phyloP scores from a whole-genome alignment of 1,284 basidiomycete species.

The Malassezia nana region DNA sequence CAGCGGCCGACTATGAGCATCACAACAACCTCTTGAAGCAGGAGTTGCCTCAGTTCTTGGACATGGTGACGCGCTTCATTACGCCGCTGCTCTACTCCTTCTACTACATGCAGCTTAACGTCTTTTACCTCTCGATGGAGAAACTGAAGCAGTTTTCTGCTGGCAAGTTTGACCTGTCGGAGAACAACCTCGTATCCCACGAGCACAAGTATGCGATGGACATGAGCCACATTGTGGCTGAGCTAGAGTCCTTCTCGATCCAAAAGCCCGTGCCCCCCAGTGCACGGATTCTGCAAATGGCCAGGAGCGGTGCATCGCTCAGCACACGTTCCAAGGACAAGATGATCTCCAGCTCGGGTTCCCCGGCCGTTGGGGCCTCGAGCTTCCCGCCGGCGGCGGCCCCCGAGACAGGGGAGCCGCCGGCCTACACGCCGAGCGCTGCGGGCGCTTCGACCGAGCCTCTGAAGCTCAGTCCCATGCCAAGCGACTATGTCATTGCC shows the following conservation, averaged over 20 bases:
- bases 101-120: slow-evolving; percentile 98
- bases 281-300: slow-evolving; percentile 21
- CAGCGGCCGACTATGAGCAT: slow-evolving; percentile 90
- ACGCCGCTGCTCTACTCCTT: slow-evolving; percentile 94
- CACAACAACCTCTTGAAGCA: slow-evolving; percentile 84
- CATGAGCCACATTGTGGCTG: slow-evolving; percentile 66
- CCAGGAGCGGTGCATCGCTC: slow-evolving; percentile 10
- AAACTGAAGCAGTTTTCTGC: slow-evolving; percentile 75
- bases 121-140: slow-evolving; percentile 85
- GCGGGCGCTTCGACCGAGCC: slow-evolving; percentile 19
- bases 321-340: neutral
- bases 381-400: slow-evolving; percentile 6
- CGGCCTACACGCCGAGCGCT: slow-evolving; percentile 39
- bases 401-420: slow-evolving; percentile 46
- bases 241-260: slow-evolving; percentile 42
- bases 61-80: slow-evolving; percentile 76
- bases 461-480: slow-evolving; percentile 25
- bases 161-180: slow-evolving; percentile 66
- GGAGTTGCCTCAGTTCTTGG: slow-evolving; percentile 84
- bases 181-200: slow-evolving; percentile 57
- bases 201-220: slow-evolving; percentile 67
- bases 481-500: slow-evolving; percentile 70
- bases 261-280: slow-evolving; percentile 29
- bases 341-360: neutral
- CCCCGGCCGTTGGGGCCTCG: neutral